Percentiles rank a stretch among this genome's conserved stretches.
phyloP scores from a whole-genome alignment of 1,139 yeast genomes.

The Blastobotrys petasosporus region DNA sequence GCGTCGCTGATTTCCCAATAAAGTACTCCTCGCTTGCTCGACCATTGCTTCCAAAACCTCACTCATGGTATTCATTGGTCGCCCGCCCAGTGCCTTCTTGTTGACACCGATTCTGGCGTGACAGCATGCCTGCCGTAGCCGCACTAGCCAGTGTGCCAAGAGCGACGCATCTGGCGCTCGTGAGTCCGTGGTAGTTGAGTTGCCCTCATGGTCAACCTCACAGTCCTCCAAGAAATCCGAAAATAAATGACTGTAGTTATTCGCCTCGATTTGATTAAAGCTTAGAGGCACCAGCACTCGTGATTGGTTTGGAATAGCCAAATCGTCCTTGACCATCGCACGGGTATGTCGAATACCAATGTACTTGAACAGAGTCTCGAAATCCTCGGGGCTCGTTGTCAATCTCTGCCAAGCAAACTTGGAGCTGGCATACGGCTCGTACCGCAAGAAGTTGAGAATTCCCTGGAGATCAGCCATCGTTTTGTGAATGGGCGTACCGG shows the following conservation, averaged over 20 bases:
- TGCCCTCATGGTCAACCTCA: constrained; percentile 53
- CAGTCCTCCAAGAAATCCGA: constrained; percentile 58
- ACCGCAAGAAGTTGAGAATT: constrained; percentile 57
- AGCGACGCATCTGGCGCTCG: constrained; percentile 18
- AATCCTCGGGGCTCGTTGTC: constrained; percentile 36
- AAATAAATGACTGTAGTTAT: constrained; percentile 63
- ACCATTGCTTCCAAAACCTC: constrained; percentile 63
- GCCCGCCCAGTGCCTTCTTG: constrained; percentile 29
- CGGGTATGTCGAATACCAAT: constrained; percentile 76
- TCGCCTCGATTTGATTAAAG: constrained; percentile 76
- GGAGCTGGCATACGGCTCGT: constrained; percentile 52
- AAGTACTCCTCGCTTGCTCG: constrained; percentile 45
- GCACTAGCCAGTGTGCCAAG: constrained; percentile 50
- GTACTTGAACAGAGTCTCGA: constrained; percentile 42
- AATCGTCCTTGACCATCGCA: constrained; percentile 71
- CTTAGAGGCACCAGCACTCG: constrained; percentile 64
- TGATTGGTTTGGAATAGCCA: constrained; percentile 69
- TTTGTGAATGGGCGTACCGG: constrained; percentile 84
- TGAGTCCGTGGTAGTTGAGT: constrained; percentile 33
- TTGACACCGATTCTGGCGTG: constrained; percentile 65
- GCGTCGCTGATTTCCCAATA: constrained; percentile 46
- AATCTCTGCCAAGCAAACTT: constrained; percentile 30
- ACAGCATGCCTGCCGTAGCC: constrained; percentile 73
- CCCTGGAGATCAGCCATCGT: constrained; percentile 64
- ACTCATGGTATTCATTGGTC: constrained; percentile 46